These are phyloP conservation scores for Yamadazyma jaroonii DNA, from an alignment of 1,139 yeast genomes.

Conservation along the genomic window DNA sequence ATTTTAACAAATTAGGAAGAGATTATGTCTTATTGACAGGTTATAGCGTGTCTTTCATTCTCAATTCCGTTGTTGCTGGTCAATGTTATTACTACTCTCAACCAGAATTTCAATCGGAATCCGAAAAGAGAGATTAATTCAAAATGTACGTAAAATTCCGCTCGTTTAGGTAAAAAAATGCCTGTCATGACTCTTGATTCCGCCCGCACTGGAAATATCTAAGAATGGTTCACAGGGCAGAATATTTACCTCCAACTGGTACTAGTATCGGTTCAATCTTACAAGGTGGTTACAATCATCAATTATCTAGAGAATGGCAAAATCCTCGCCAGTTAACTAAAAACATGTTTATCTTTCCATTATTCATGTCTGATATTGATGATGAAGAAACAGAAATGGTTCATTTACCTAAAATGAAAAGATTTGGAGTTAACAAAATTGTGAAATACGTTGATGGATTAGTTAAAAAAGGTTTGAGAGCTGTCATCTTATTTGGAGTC, in stretches of 20 bases:
- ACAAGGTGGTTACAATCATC: conserved; percentile 94
- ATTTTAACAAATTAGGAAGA: conserved; percentile 22
- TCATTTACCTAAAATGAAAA: conserved; percentile 82
- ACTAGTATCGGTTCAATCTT: conserved; percentile 74
- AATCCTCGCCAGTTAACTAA: conserved; percentile 77
- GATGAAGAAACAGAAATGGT: conserved; percentile 76
- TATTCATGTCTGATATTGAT: conserved; percentile 76
- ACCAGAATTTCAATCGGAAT: conserved; percentile 11
- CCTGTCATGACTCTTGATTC: no score
- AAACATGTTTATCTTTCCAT: conserved; percentile 89
- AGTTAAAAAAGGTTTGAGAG: conserved; percentile 75
- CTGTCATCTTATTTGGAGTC: conserved; percentile 92
- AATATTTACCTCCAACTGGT: conserved; percentile 54
- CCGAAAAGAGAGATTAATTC: conserved; percentile 4
- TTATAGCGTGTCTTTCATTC: conserved; percentile 30
- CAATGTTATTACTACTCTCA: conserved; percentile 29
- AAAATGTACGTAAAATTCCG: neutral
- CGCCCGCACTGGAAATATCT: neutral
- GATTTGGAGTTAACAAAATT: conserved; percentile 81
- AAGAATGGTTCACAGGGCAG: conserved; percentile 59
- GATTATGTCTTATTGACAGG: conserved; percentile 37
- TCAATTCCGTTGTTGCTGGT: conserved; percentile 32
- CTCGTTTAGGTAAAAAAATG: neutral
- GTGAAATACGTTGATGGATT: conserved; percentile 68
- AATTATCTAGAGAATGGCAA: conserved; percentile 90